Base-by-base conservation (phyloP, 495 filamentous ascomycete genomes). In the Entonaema liquescens region DNA sequence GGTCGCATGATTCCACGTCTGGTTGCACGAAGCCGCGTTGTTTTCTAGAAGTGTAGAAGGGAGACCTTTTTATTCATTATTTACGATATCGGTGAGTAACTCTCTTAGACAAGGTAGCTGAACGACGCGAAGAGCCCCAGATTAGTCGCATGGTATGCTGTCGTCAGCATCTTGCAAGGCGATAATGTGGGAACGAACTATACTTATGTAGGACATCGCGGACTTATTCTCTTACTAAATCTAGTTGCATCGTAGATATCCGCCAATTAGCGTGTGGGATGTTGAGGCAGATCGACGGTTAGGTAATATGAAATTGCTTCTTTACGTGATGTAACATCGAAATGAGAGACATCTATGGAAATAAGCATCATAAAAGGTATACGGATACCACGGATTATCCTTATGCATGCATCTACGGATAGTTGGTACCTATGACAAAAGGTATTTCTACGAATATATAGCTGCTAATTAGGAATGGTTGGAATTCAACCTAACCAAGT, bases 1-100 rank as follows among this genome's bases (percentile, higher is more conserved):
- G 65, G 42, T 57, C 65, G 60, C 70, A 73, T 73, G 56, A 1
- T 62, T 59, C 36, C 28, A 31, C 13, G n/a, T 17, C 28, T 47
- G 42, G 42, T 47, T 23, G 9, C 2, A 21, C 7, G 8, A 19
- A 21, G 21, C 17, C 19, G 40, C 40, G 40, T 19, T 9, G 5
- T 21, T 44, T 44, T 44, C 17, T 21, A 23, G 42, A 47, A 47
- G 9, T 1, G 7, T 2, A 13, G 42, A 47, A 47, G 19, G 23
- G 8, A 47, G 19, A 23, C 9, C 0, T 12, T 47, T 47, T 47
- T 47, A 47, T 47, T 47, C 42, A 47, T 47, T 47, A 7, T 29
- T 38, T 25, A 40, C 38, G 23, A 44, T 44, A 31, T 26, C 42
- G 42, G 15, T 23, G 19, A 31, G 53, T 6, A 33, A 31, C n/a